A percentile compares a stretch with the other conserved stretches of the same genome.
phyloP scores from a whole-genome alignment of 1,284 basidiomycete species.

The Mycosarcoma mackinlayi region DNA sequence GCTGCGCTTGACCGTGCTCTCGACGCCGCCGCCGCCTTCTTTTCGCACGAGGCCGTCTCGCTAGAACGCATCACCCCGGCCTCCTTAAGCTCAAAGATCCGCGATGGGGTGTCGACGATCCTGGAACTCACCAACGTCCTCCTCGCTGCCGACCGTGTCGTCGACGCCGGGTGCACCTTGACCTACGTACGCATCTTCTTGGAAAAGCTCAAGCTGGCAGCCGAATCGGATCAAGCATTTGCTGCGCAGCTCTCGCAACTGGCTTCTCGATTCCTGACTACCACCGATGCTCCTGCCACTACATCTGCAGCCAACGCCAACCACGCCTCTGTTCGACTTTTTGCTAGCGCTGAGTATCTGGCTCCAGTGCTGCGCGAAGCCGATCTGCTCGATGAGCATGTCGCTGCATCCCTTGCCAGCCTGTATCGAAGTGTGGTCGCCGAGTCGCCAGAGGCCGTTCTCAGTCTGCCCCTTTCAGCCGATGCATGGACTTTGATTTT shows the following conservation, averaged over 20 bases:
- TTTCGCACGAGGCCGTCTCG: conserved; percentile 2
- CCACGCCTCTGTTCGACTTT: conserved; percentile 24
- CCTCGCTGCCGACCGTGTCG: conserved; percentile 18
- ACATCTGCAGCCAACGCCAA: neutral
- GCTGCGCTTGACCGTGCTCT: conserved; percentile 45
- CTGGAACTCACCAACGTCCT: conserved; percentile 28
- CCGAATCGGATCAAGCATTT: conserved; percentile 1
- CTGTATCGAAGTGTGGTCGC: conserved; percentile 39
- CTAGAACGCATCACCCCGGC: conserved; percentile 4
- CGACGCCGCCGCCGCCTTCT: conserved; percentile 22
- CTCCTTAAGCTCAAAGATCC: conserved; percentile 1
- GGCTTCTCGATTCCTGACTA: conserved; percentile 22
- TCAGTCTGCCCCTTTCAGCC: conserved; percentile 24
- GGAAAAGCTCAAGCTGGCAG: conserved; percentile 17
- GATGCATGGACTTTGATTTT: conserved; percentile 39
- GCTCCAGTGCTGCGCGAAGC: conserved; percentile 32
- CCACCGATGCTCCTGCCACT: conserved; percentile 8
- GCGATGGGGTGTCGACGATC: conserved; percentile 11
- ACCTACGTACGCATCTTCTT: conserved; percentile 34
- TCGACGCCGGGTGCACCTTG: conserved; percentile 41
- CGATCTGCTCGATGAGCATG: conserved; percentile 38
- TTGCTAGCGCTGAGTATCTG: conserved; percentile 41
- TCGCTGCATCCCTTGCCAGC: conserved; percentile 26
- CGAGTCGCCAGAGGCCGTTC: conserved; percentile 17
- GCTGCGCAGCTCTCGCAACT: conserved; percentile 20